A percentile compares a stretch with the other conserved stretches of the same genome.
phyloP scores from a whole-genome alignment of 352 stramenopile genomes.

The Pelagophyceae sp. region DNA sequence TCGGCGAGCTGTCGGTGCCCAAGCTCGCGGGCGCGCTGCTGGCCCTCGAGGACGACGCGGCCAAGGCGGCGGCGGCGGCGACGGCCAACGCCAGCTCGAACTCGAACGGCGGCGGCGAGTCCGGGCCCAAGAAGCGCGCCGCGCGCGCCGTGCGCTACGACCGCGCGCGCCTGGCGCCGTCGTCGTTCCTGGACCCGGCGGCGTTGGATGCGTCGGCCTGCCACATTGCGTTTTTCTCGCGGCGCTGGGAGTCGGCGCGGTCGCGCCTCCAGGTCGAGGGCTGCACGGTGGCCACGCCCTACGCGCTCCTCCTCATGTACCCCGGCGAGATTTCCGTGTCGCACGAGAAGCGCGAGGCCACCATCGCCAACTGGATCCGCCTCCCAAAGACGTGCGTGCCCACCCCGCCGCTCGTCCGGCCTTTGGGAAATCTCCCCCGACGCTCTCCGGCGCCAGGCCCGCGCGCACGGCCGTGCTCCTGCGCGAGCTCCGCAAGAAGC shows the following conservation, averaged over 20 bases:
- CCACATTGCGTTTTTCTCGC: conserved; percentile 11
- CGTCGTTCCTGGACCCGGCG: not conserved
- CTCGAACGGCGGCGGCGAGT: not conserved
- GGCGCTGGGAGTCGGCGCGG: not conserved
- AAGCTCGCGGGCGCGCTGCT: not conserved
- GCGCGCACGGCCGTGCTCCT: conserved; percentile 12
- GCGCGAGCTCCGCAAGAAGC: not conserved
- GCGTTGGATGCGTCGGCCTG: not conserved
- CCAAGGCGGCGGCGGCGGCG: not conserved
- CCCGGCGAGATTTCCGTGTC: conserved; percentile 1
- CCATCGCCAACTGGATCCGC: conserved; percentile 7
- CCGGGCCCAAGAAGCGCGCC: too few species aligned
- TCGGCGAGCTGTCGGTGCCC: not conserved
- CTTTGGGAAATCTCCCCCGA: too few species aligned
- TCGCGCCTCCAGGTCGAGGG: not conserved
- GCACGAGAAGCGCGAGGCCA: not conserved
- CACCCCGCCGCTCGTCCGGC: too few species aligned
- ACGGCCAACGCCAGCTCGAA: too few species aligned
- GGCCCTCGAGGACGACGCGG: not conserved
- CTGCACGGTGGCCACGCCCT: conserved; percentile 3
- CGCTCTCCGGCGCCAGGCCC: too few species aligned
- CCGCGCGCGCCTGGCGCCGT: not conserved
- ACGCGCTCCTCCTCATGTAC: conserved; percentile 16
- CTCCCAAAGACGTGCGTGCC: not conserved
- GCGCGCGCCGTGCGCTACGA: not conserved